Conservation (phyloP, 768 basidiomycete species). For the Auriscalpium orientale region DNA sequence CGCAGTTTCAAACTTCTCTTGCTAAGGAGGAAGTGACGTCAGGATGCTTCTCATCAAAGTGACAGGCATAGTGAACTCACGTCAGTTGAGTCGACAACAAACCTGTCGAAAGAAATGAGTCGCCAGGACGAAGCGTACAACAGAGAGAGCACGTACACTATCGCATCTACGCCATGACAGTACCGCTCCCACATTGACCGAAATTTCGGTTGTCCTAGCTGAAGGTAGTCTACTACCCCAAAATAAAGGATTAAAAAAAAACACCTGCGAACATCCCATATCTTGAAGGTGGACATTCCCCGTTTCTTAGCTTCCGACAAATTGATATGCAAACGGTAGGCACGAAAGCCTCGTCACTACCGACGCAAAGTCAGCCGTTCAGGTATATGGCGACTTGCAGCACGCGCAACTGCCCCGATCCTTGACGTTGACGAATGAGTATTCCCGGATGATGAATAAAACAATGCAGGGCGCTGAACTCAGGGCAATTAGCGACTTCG, state of each 20-base stretch:
- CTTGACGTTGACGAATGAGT: slow-evolving; percentile 91
- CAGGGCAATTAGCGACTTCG: not conserved
- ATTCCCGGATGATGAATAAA: slow-evolving; percentile 74
- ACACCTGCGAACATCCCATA: slow-evolving; percentile 95
- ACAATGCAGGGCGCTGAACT: not conserved
- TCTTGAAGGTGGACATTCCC: slow-evolving; percentile 87
- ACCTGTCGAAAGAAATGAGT: slow-evolving; percentile 37
- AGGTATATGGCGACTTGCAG: not conserved
- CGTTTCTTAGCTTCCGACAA: slow-evolving; percentile 79
- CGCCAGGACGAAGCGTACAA: not conserved
- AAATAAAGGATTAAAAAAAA: slow-evolving; percentile 13
- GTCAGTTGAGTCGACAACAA: slow-evolving; percentile 88
- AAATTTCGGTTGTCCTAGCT: slow-evolving; percentile 81
- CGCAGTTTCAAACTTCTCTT: slow-evolving; percentile 75
- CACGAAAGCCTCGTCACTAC: slow-evolving; percentile 92
- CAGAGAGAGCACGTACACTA: slow-evolving; percentile 52
- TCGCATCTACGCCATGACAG: slow-evolving; percentile 86
- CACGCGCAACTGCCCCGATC: slow-evolving; percentile 52
- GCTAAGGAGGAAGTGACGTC: slow-evolving; percentile 32
- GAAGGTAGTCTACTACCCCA: not conserved
- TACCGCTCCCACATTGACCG: slow-evolving; percentile 95
- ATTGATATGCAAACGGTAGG: slow-evolving; percentile 91
- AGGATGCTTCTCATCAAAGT: not conserved
- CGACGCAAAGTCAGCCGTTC: not conserved
- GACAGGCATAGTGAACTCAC: slow-evolving; percentile 35